Base-by-base conservation (phyloP, 192 early-diverging fungal genomes). In the Backusella mclennaniae region DNA sequence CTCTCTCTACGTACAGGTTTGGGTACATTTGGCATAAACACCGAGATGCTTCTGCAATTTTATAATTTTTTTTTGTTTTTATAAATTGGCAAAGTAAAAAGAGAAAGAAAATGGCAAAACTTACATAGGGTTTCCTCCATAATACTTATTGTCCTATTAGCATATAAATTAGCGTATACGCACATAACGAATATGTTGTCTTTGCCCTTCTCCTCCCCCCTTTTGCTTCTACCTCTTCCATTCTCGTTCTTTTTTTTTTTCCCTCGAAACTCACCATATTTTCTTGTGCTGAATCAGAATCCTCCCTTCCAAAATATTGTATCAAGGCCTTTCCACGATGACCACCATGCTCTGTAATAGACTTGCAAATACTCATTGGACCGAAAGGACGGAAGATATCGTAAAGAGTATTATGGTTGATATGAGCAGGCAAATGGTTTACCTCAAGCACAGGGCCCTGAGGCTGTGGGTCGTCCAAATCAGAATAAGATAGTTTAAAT, bases 341-440 rank as follows among this genome's bases (percentile, higher is more conserved):
- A 14, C 52, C 41, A 56, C 66, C 74, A 46, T 78, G 66, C 26
- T 83, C 67, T 31, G 67, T 72, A 29, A 73, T 53, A 11, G 76
- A 73, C 29, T 76, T 81, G 38, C 80, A 81, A 35, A 74, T 56
- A 73, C 73, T 73, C 31, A 85, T 66, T n/a, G 84, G 81, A 5
- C 84, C 84, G 76, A 63, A 85, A 26, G 76, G 71, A 31, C 81
- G 76, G 53, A 85, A 85, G 1, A 75, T n/a, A 38, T 80, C 35
- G 39, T 78, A 80, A 12, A 85, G 44, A 14, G 9, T 26, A 38
- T 67, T 68, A 49, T 83, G 75, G 36, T 80, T 73, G 33, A 73
- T 78, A 66, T 63, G 67, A 26, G 17, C 44, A 21, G 73, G 67
- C 21, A 85, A 71, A 19, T 76, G 49, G 31, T 74, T 83, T 4